These are phyloP conservation scores for barrel medic (Medicago truncatula) DNA, from an alignment of 306 rosid genomes.

Conservation along the genomic window MtrunA17r5.0-ANR NC_053046.1:11689501-11690000, in stretches of 20 bases:
- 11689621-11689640: constrained; percentile 42
- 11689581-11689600: constrained; percentile 60
- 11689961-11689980: constrained; percentile 55
- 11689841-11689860: constrained; percentile 62
- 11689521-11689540: constrained; percentile 55
- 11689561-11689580: constrained; percentile 38
- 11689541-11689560: constrained; percentile 42
- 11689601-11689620: constrained; percentile 53
- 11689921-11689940: constrained; percentile 49
- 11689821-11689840: constrained; percentile 59
- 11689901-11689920: constrained; percentile 54
- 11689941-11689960: constrained; percentile 49
- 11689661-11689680: constrained; percentile 53
- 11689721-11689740: constrained; percentile 51
- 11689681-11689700: constrained; percentile 56
- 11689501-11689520: constrained; percentile 59
- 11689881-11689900: constrained; percentile 61
- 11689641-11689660: constrained; percentile 39
- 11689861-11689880: constrained; percentile 53
- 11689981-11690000: constrained; percentile 61
- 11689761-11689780: constrained; percentile 53
- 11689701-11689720: constrained; percentile 53
- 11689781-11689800: constrained; percentile 58
- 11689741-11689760: constrained; percentile 59
- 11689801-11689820: constrained; percentile 53